Conservation (phyloP, 176 grass and related monocot genomes). For the Elymus sibiricus region DNA sequence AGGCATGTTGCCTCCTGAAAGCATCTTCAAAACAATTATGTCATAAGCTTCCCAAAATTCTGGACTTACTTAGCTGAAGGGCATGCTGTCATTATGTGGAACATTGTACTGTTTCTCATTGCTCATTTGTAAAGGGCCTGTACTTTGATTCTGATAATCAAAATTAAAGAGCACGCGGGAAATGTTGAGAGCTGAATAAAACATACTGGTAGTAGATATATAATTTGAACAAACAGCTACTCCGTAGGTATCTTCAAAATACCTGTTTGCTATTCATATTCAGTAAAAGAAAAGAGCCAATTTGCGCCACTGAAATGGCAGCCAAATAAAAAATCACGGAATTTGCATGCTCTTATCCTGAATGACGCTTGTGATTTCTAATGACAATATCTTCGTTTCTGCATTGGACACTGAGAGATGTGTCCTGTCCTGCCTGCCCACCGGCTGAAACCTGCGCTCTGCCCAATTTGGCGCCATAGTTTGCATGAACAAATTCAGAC, state of each 20-base stretch:
- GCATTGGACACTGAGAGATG: background rate
- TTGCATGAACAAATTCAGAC: slow-evolving; percentile 5
- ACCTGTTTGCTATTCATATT: background rate
- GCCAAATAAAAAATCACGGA: background rate
- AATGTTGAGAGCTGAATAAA: background rate
- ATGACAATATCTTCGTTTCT: background rate
- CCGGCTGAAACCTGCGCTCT: background rate
- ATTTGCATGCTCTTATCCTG: background rate
- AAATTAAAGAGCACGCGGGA: background rate
- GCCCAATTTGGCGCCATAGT: background rate
- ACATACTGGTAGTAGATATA: background rate
- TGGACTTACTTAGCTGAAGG: background rate
- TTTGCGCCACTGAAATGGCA: background rate
- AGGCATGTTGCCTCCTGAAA: background rate
- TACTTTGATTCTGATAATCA: background rate
- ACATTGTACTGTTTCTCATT: background rate
- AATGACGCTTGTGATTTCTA: background rate
- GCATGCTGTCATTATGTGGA: background rate
- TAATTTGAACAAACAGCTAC: background rate
- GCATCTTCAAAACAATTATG: slow-evolving; percentile 2
- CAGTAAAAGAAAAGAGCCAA: background rate
- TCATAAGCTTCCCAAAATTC: background rate
- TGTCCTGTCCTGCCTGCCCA: background rate
- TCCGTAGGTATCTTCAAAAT: background rate
- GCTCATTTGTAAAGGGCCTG: background rate